phyloP scores from a whole-genome alignment of 2,329 filamentous ascomycete species.

The Emergomyces africanus region DNA sequence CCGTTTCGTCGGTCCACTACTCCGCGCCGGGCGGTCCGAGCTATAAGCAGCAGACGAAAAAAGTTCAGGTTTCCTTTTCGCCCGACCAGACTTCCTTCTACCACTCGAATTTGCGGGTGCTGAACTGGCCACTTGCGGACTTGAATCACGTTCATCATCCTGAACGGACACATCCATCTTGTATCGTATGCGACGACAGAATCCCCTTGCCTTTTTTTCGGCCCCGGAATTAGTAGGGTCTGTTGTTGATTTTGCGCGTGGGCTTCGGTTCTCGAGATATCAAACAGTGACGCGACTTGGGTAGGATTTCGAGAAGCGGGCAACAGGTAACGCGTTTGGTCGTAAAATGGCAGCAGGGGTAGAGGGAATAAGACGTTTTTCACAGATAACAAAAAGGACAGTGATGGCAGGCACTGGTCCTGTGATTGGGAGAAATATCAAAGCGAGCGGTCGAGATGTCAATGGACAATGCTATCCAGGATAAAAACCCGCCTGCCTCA shows the following conservation, averaged over 20 bases:
- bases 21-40: conserved; percentile 1
- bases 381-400: neutral
- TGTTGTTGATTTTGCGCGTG: neutral
- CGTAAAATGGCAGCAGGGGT: neutral
- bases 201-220: neutral
- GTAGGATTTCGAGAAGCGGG: neutral
- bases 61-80: conserved; percentile 29
- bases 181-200: neutral
- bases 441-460: neutral
- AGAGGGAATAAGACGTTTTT: neutral
- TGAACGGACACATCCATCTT: neutral
- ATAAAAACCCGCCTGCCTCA: too few relatives aligned
- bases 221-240: neutral
- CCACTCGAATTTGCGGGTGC: conserved; percentile 19
- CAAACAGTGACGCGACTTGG: neutral
- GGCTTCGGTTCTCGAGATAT: neutral
- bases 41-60: conserved; percentile 24
- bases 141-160: conserved; percentile 10
- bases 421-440: neutral
- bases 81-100: conserved; percentile 33
- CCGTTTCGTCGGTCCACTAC: conserved; percentile 28
- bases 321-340: neutral
- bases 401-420: neutral
- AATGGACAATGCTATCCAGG: neutral
- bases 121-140: conserved; percentile 12